Base-by-base conservation (phyloP, 2,329 filamentous ascomycete genomes). In the Phaeosphaeriaceae sp. region DNA sequence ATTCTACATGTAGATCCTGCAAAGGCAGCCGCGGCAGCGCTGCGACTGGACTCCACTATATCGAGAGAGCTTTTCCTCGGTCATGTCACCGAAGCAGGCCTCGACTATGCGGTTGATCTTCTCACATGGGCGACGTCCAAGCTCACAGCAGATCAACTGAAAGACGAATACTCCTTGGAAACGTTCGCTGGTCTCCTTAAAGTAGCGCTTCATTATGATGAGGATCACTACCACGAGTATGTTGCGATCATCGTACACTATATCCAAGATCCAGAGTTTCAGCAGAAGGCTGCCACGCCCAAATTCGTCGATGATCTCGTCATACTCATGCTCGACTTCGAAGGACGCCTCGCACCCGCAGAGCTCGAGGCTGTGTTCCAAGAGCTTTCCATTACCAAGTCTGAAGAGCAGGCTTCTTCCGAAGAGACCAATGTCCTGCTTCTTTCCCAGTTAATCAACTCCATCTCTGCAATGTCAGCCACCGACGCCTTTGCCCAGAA, bases 161-260 rank as follows among this genome's bases (percentile, higher is more conserved):
- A 70, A n/a, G 71, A 76, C 58, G 64, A 60, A 17, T 65, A 64
- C 28, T 77, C 75, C 3, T 50, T 74, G 7, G 55, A 64, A 48
- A 69, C 68, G 5, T 75, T 77, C 54, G 57, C 65, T 17, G 61
- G 68, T 49, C 59, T 78, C 40, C 54, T 78, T 19, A 62, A 70
- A 30, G 61, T 71, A 6, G 58, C 71, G 8, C 55, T 72, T n/a
- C 54, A 67, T 22, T 71, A 71, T 49, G 71, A 76, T 30, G 72
- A 74, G 62, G 75, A 78, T n/a, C 69, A 75, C n/a, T 72, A 72
- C 42, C 61, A 70, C 3, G 73, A 76, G 19, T 75, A 73, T 30
- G 54, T 76, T 19, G 67, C 75, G 1, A 71, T 77, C 6, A 57
- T 73, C 21, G 66, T 71, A 11, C 72, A 77, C 52, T 77, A 78